A percentile compares a stretch with the other conserved stretches of the same genome.
These are phyloP conservation scores for Herpetomonas samuelpessoai DNA, from an alignment of 208 protist species.

Conservation along the genomic window DNA sequence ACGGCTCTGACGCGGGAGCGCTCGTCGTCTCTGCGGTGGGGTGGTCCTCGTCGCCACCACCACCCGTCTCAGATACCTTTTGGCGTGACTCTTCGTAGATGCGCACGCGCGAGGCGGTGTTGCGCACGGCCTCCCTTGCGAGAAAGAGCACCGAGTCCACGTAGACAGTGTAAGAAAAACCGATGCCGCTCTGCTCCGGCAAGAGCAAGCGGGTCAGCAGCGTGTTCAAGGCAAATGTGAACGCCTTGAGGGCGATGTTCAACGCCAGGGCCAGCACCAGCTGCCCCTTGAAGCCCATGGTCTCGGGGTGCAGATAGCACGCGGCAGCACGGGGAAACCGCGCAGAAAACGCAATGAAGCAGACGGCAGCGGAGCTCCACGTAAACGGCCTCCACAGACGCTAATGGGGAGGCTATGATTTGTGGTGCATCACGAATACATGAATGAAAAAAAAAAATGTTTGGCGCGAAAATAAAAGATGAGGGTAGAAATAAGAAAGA, in stretches of 20 bases:
- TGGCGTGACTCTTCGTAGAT: conserved; percentile 5
- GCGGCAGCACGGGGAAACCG: background rate
- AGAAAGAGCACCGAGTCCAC: conserved; percentile 79
- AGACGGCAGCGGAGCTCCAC: too few relatives aligned
- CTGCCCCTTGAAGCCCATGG: conserved; percentile 55
- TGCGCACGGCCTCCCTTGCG: conserved; percentile 68
- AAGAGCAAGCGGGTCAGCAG: conserved; percentile 65
- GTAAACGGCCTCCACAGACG: too few relatives aligned
- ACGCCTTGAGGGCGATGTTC: conserved; percentile 61
- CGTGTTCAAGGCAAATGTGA: conserved; percentile 72
- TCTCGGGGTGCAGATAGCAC: background rate
- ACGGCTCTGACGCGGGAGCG: background rate
- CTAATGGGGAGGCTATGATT: too few relatives aligned
- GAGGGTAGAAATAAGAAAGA: too few relatives aligned
- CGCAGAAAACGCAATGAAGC: too few relatives aligned
- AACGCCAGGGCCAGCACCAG: conserved; percentile 58
- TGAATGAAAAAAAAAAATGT: too few relatives aligned
- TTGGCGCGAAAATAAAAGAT: too few relatives aligned
- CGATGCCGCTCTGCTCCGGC: conserved; percentile 68
- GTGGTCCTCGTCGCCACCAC: too few relatives aligned
- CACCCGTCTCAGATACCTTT: conserved; percentile 1
- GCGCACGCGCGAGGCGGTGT: conserved; percentile 43
- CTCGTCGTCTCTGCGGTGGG: background rate
- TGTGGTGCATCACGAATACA: too few relatives aligned
- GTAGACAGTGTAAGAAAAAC: conserved; percentile 76